Evolutionary conservation across 2,329 filamentous ascomycete genomes (phyloP), one percentile per base, ranked within the genome.

Genomic region (Colletotrichum truncatum): DNA sequence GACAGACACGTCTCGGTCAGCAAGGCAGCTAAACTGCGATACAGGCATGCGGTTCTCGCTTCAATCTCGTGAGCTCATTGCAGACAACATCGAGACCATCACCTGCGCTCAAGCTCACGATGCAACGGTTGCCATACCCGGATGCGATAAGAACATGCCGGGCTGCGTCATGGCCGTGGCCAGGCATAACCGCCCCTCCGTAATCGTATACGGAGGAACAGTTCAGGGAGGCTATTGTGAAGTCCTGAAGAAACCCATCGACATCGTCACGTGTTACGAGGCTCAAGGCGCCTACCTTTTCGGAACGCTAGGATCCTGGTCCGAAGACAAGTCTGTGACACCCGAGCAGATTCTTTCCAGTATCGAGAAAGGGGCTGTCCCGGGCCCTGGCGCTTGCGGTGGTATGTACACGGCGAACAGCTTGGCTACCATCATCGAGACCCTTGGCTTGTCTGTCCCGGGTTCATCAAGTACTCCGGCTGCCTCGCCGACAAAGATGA

Each of bases 141-240:
- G 94, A 10, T 98, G 94, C 77, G 94, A 98, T 82, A 98, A 98
- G 87, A 98, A 98, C 78, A 98, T 98, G 95, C 94, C 94, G 0
- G 94, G 94, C 69, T 91, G 93, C 14, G 84, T 96, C 68, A 97
- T 97, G 90, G 94, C 92, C 0, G 94, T 96, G 74, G 93, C 93
- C n/a, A 88, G 95, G 60, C 93, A 97, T 79, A 98, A 98, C 78
- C 87, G 95, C 9, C 95, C 95, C 4, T 96, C 93, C 43, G 83
- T 98, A 74, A 97, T 98, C 94, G 91, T 98, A 64, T 98, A 98
- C 76, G 95, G 95, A 51, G 95, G 95, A 34, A 93, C 93, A 11
- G 98, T 97, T 73, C 89, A 90, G 73, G 93, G 93, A 66, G 95
- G 94, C 16, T 92, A 93, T 77, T 94, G 91, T 0, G 81, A 87